phyloP scores from a whole-genome alignment of 1,284 basidiomycete species.

The Serendipita sp. region DNA sequence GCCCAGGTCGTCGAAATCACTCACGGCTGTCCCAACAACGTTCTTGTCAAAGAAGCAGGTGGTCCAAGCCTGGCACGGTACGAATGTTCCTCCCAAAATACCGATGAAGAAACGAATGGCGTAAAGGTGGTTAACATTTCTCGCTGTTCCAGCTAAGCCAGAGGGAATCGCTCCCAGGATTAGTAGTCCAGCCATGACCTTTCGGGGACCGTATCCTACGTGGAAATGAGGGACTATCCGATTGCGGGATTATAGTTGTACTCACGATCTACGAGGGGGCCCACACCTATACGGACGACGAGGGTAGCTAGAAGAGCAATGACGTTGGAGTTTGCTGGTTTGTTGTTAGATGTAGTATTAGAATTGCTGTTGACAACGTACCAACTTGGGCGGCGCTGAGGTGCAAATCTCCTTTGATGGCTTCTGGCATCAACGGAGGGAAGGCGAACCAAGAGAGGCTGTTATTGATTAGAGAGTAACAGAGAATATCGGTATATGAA shows the following conservation, averaged over 20 bases:
- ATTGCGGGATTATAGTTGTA: slow-evolving; percentile 10
- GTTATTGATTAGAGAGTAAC: too few relatives aligned
- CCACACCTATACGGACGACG: slow-evolving; percentile 38
- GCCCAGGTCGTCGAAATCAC: not conserved
- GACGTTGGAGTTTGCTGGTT: slow-evolving; percentile 40
- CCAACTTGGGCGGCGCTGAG: slow-evolving; percentile 34
- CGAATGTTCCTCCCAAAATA: slow-evolving; percentile 45
- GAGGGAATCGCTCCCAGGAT: slow-evolving; percentile 26
- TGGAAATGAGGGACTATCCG: not conserved
- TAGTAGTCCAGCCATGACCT: slow-evolving; percentile 45
- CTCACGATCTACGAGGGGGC: slow-evolving; percentile 41
- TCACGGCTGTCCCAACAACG: slow-evolving; percentile 32
- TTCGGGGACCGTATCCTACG: slow-evolving; percentile 37
- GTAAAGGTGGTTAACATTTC: too few relatives aligned
- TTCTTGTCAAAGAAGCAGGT: slow-evolving; percentile 46
- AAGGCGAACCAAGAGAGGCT: too few relatives aligned
- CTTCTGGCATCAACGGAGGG: slow-evolving; percentile 26
- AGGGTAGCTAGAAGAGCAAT: slow-evolving; percentile 40
- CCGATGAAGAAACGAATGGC: slow-evolving; percentile 23
- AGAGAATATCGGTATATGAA: too few relatives aligned
- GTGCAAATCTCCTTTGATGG: slow-evolving; percentile 41
- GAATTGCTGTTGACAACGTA: slow-evolving; percentile 11
- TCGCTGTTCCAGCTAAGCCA: too few relatives aligned
- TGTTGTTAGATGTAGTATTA: not conserved
- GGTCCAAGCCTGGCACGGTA: slow-evolving; percentile 45